Conservation (phyloP, 108 stramenopile species). For the Nitzschia inconspicua region DNA sequence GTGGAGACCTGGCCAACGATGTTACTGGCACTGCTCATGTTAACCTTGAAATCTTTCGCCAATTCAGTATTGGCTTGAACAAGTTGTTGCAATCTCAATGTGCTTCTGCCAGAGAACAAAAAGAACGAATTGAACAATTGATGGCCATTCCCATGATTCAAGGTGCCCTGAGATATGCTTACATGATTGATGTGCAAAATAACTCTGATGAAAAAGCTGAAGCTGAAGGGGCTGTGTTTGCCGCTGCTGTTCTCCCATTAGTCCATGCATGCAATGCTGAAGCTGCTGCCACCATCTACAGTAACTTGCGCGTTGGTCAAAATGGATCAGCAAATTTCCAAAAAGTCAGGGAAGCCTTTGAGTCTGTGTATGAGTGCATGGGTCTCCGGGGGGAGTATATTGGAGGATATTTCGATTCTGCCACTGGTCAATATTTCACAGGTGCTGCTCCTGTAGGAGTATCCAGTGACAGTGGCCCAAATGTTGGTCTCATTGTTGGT, state of each 20-base stretch:
- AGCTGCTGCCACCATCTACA: conserved; percentile 63
- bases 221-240: conserved; percentile 72
- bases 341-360: conserved; percentile 66
- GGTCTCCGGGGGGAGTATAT: conserved; percentile 59
- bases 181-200: conserved; percentile 24
- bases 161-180: conserved; percentile 66
- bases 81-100: conserved; percentile 51
- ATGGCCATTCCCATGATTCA: conserved; percentile 79
- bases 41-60: conserved; percentile 53
- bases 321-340: conserved; percentile 26
- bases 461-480: not conserved
- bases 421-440: conserved; percentile 13
- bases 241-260: conserved; percentile 66
- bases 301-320: conserved; percentile 44
- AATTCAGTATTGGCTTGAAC: conserved; percentile 47
- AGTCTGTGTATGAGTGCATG: conserved; percentile 54
- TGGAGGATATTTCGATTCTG: conserved; percentile 57
- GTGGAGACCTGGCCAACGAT: conserved; percentile 43
- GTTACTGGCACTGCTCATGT: conserved; percentile 47
- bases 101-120: conserved; percentile 32
- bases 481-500: conserved; percentile 15
- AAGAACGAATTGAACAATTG: conserved; percentile 43
- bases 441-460: conserved; percentile 22
- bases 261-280: conserved; percentile 42
- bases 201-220: conserved; percentile 38